Base-by-base conservation (phyloP, 495 filamentous ascomycete species). In the Jackrogersella minutella region DNA sequence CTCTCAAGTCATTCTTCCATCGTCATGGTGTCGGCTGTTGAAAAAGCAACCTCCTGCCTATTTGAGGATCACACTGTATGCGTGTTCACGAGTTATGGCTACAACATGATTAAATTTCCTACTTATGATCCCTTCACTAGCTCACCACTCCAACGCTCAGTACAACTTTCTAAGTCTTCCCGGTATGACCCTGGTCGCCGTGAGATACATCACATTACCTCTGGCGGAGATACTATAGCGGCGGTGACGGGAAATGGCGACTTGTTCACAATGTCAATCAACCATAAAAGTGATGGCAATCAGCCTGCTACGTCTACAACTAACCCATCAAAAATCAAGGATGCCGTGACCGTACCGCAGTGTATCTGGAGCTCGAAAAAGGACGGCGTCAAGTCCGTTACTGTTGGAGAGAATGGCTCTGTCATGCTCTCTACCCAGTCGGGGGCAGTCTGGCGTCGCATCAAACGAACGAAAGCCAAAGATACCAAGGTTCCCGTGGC, bases 371-470 rank as follows among this genome's bases (percentile, higher is more conserved):
- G 91, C 66, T 87, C 86, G 2, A 86, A 91, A 57, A 96, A 96
- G 85, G 92, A 86, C 60, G 83, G 92, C 9, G 93, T 90, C 7
- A 85, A 83, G 62, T 96, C 97, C 66, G 90, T 96, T 14, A 91
- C 87, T 62, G 88, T 99, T 4, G 92, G 93, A 11, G 92, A 96
- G 73, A 91, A 97, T 79, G 96, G 93, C 5, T 97, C 93, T 2
- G 92, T 99, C 61, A 96, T 99, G 59, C 87, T 99, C 58, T 93
- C 92, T 67, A 98, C 95, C 1, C 83, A 91, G 58, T 93, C 92
- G 33, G 95, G 95, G 5, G 93, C 91, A 41, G 93, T 97, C 1
- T 99, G 93, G 93, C 87, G 85, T 56, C 88, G 94, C 44, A 84
- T 92, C 57, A 93, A 91, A 69, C 85, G 96, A 66, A 81, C 84